phyloP scores from a whole-genome alignment of 306 rosid genomes.

The Benincasa hispida region DNA sequence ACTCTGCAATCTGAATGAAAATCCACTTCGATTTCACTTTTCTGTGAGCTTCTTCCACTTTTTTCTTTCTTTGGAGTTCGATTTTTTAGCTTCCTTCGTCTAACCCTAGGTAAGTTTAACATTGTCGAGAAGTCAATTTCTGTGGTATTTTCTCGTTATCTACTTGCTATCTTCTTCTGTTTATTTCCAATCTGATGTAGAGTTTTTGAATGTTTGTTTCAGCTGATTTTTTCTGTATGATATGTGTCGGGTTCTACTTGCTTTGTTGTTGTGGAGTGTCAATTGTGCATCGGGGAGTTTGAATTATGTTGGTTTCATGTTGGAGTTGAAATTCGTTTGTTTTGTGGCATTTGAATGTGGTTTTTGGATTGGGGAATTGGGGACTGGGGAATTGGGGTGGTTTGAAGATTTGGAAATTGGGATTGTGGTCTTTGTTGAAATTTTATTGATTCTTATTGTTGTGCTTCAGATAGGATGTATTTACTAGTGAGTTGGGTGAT shows the following conservation, averaged over 20 bases:
- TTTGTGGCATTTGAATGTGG: not conserved
- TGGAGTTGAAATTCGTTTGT: not conserved
- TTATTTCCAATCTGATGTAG: not conserved
- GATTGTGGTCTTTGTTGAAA: not conserved
- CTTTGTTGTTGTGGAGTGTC: not conserved
- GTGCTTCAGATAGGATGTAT: not conserved
- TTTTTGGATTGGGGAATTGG: not conserved
- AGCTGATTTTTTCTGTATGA: not conserved
- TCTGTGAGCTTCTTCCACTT: not conserved
- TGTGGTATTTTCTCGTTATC: not conserved
- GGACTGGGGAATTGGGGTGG: not conserved
- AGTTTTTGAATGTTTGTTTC: not conserved
- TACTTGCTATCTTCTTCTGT: not conserved
- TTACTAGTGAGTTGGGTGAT: not conserved
- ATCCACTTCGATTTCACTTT: not conserved
- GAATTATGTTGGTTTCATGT: not conserved
- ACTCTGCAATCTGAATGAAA: not conserved
- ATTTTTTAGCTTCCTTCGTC: not conserved
- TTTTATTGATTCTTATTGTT: not conserved
- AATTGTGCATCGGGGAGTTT: not conserved
- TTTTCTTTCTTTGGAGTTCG: not conserved
- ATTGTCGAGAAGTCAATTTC: not conserved
- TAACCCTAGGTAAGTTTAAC: slow-evolving; percentile 3
- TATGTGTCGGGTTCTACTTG: not conserved
- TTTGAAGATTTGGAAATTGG: not conserved